phyloP scores from a whole-genome alignment of 495 filamentous ascomycete genomes.

The Daldinia loculata region DNA sequence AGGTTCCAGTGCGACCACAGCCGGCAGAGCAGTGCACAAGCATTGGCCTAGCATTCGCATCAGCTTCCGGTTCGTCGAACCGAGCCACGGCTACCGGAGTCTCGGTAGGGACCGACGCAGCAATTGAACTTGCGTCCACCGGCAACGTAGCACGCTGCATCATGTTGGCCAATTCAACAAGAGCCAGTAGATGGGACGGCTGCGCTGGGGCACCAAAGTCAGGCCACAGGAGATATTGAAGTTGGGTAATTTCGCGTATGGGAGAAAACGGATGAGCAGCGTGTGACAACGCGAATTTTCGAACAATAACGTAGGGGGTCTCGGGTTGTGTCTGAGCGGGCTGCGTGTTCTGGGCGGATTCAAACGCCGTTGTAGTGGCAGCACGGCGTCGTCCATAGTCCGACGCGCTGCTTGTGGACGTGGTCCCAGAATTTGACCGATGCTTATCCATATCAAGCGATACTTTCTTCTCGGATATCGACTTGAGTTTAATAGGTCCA shows the following conservation, averaged over 20 bases:
- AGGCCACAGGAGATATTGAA: conserved; percentile 95
- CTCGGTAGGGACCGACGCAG: conserved; percentile 42
- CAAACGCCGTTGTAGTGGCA: conserved; percentile 39
- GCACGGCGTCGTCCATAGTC: conserved; percentile 45
- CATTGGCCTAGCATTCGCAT: conserved; percentile 68
- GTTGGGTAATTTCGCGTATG: conserved; percentile 91
- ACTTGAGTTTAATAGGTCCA: conserved; percentile 78
- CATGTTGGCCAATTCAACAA: conserved; percentile 86
- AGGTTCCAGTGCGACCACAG: conserved; percentile 93
- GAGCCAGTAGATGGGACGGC: conserved; percentile 80
- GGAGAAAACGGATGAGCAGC: conserved; percentile 79
- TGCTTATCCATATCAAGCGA: conserved; percentile 72
- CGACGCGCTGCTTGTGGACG: conserved; percentile 34
- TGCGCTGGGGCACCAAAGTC: conserved; percentile 95
- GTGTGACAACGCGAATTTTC: conserved; percentile 87
- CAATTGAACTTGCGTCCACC: conserved; percentile 44
- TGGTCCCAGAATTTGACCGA: conserved; percentile 39
- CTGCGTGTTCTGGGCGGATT: conserved; percentile 24
- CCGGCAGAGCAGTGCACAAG: conserved; percentile 96
- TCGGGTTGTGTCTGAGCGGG: conserved; percentile 53
- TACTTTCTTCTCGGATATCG: conserved; percentile 80
- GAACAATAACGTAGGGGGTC: conserved; percentile 78
- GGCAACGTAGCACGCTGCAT: conserved; percentile 59
- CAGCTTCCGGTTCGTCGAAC: conserved; percentile 63
- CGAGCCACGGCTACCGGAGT: conserved; percentile 47